Percentiles rank a stretch among this genome's conserved stretches.
Conservation (phyloP, 2,329 filamentous ascomycete genomes). For the Meredithiella fracta region DNA sequence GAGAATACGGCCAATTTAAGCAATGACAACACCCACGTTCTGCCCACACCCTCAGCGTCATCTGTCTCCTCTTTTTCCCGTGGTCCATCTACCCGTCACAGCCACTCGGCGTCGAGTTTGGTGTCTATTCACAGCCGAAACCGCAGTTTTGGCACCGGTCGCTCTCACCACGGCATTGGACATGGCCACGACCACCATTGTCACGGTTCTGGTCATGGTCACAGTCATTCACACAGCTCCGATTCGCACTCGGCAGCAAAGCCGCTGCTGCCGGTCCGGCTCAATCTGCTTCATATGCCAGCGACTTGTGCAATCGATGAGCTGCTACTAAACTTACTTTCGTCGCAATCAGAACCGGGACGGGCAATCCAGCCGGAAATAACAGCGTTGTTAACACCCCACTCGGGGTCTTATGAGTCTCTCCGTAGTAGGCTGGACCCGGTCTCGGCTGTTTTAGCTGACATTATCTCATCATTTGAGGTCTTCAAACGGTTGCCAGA, state of each 20-base stretch:
- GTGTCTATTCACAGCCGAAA: not conserved
- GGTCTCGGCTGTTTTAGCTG: slow-evolving; percentile 68
- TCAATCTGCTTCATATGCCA: slow-evolving; percentile 6
- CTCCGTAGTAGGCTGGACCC: slow-evolving; percentile 20
- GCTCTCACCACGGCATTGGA: not conserved
- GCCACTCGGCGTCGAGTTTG: not conserved
- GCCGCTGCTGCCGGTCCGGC: not conserved
- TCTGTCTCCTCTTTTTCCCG: not conserved
- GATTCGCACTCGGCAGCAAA: not conserved
- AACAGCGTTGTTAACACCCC: slow-evolving; percentile 8
- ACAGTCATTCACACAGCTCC: not conserved
- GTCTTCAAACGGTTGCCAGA: slow-evolving; percentile 65
- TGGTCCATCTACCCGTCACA: not conserved
- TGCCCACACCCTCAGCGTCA: not conserved
- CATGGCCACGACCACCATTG: not conserved
- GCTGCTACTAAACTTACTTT: slow-evolving; percentile 9
- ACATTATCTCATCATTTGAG: slow-evolving; percentile 71
- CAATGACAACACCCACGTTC: not conserved
- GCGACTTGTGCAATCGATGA: slow-evolving; percentile 12
- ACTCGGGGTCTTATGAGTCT: not conserved
- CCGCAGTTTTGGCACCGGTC: not conserved
- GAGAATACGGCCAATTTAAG: not conserved
- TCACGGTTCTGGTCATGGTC: not conserved
- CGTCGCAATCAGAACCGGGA: slow-evolving; percentile 1
- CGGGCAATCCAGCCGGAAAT: slow-evolving; percentile 11